Percentiles rank a stretch among this genome's conserved stretches.
Evolutionary conservation across 352 stramenopile species (phyloP).

Genomic region (Pythium apleroticum): DNA sequence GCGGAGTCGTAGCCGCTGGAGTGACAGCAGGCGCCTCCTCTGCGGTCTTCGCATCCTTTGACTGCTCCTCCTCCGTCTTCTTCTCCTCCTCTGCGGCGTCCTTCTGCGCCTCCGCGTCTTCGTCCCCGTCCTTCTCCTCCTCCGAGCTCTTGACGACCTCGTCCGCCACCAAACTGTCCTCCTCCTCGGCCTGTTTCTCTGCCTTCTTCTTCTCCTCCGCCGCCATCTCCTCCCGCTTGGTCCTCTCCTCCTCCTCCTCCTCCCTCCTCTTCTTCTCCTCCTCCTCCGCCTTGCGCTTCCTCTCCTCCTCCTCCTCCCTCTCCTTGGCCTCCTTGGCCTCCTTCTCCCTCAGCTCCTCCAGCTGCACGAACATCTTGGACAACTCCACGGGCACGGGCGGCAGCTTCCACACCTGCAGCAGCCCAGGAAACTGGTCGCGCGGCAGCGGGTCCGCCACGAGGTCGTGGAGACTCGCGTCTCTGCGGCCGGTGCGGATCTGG

Average conservation of each 20-base stretch:
- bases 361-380: constrained; percentile 39
- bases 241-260: constrained; percentile 8
- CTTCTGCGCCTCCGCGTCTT: constrained; percentile 6
- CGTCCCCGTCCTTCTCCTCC: constrained; percentile 3
- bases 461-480: constrained; percentile 36
- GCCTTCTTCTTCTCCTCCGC: constrained; percentile 5
- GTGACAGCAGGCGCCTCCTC: background rate
- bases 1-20: background rate
- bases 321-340: constrained; percentile 21
- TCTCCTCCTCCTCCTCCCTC: constrained; percentile 12
- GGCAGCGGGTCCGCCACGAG: constrained; percentile 47
- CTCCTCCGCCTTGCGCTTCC: background rate
- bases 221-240: constrained; percentile 4
- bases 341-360: constrained; percentile 34
- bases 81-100: constrained; percentile 6
- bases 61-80: background rate
- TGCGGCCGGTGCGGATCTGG: constrained; percentile 39
- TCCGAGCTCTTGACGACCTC: constrained; percentile 10
- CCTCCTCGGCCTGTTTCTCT: background rate
- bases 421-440: constrained; percentile 40
- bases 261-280: constrained; percentile 10
- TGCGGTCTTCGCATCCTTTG: background rate
- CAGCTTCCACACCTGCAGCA: constrained; percentile 53
- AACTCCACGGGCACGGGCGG: constrained; percentile 36
- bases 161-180: background rate